Base-by-base conservation (phyloP, 441 rosid genomes). In the Adansonia madagascariensis region DNA sequence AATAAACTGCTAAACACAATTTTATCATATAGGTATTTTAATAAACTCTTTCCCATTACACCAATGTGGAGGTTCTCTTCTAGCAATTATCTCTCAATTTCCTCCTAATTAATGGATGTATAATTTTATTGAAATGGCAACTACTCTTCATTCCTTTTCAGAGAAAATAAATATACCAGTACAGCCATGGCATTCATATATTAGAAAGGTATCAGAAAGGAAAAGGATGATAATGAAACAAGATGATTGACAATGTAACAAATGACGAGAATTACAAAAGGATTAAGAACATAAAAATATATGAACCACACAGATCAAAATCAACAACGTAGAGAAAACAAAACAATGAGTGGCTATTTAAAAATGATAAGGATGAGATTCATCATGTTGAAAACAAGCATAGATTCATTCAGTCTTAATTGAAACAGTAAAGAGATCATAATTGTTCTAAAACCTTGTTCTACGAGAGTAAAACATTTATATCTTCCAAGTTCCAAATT, bases 401-500 rank as follows among this genome's bases (percentile, higher is more conserved):
- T 31, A 49, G 56, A 69, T 20, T 49, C 57, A 8, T 50, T 9
- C 60, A 70, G 8, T 50, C 60, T 27, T 50, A 14, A 52, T 50
- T 8, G 8, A 27, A 8, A 49, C 39, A 50, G 24, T 24, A 49
- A 49, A 49, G 73, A 70, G 8, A 49, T 22, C 11, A 10, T 22
- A 49, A 12, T 24, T 24, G 43, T 49, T 14, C n/a, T 3, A 27
- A 24, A 17, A 18, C 61, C 60, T 24, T 49, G 55, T 64, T 64
- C 61, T 31, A 44, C 9, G 65, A 24, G 24, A 62, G 60, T 15
- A 50, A 46, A 18, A 41, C 10, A 18, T 14, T 12, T 17, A 60
- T 12, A 50, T 55, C 71, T 61, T 18, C 31, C 44, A 24, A 27
- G 43, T 70, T 70, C 6, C 60, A 70, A 61, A 61, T 61, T 61